Percentiles rank a stretch among this genome's conserved stretches.
Conservation (phyloP, 345 rosid genomes). For the Murraya paniculata region DNA sequence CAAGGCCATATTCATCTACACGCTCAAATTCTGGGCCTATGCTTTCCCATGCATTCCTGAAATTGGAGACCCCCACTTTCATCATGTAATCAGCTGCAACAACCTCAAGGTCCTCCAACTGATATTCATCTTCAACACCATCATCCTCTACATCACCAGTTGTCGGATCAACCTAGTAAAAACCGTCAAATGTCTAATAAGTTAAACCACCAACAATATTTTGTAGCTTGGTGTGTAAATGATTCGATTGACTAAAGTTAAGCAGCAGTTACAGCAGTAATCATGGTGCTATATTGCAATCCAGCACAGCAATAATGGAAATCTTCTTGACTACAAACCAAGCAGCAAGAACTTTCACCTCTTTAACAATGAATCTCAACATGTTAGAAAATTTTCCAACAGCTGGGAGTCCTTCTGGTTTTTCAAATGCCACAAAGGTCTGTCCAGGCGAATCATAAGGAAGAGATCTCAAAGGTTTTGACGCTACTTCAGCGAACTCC, state of each 20-base stretch:
- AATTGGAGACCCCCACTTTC: slow-evolving; percentile 84
- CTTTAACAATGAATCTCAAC: slow-evolving; percentile 84
- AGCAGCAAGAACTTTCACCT: slow-evolving; percentile 42
- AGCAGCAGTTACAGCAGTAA: not conserved
- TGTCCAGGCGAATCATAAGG: slow-evolving; percentile 96
- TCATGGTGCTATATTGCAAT: not conserved
- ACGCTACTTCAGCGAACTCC: slow-evolving; percentile 60
- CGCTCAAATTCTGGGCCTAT: slow-evolving; percentile 72
- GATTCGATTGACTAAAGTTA: not conserved
- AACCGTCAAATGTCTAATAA: slow-evolving; percentile 1
- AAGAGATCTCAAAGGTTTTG: slow-evolving; percentile 76
- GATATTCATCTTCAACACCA: slow-evolving; percentile 98
- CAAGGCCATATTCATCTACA: slow-evolving; percentile 96
- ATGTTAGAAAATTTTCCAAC: slow-evolving; percentile 86
- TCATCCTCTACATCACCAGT: slow-evolving; percentile 94
- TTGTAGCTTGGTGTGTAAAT: not conserved
- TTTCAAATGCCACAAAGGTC: slow-evolving; percentile 83
- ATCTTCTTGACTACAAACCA: not conserved
- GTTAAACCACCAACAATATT: not conserved
- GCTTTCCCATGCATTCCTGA: slow-evolving; percentile 98
- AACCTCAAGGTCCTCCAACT: slow-evolving; percentile 93
- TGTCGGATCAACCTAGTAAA: slow-evolving; percentile 73
- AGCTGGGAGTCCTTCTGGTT: slow-evolving; percentile 77
- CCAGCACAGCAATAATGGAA: not conserved
- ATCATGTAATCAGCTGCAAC: slow-evolving; percentile 88